These are phyloP conservation scores for Kluyveromyces dobzhanskii DNA, from an alignment of 805 yeast species.

Conservation along the genomic window DNA sequence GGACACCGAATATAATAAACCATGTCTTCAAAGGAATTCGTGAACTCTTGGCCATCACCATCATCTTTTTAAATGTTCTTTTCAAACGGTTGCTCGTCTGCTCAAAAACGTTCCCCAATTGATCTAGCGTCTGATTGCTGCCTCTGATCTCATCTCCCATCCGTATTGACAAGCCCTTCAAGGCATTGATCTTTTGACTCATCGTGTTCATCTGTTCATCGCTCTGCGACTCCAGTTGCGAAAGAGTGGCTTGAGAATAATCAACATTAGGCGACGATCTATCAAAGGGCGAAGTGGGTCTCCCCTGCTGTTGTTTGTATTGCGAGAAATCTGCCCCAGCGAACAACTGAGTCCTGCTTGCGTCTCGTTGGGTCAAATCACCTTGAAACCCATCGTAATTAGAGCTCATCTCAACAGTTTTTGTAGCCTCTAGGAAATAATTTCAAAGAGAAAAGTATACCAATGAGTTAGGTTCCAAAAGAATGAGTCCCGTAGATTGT, in stretches of 20 bases:
- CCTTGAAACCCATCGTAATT: neutral
- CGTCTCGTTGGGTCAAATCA: slow-evolving; percentile 19
- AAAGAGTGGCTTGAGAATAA: slow-evolving; percentile 44
- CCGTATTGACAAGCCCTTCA: slow-evolving; percentile 46
- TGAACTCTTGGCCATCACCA: slow-evolving; percentile 53
- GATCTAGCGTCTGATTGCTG: slow-evolving; percentile 38
- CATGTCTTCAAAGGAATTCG: slow-evolving; percentile 60
- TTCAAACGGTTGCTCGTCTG: slow-evolving; percentile 39
- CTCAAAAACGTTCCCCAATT: slow-evolving; percentile 39
- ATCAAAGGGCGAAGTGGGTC: slow-evolving; percentile 36
- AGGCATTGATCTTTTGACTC: slow-evolving; percentile 43
- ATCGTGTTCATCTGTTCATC: slow-evolving; percentile 50
- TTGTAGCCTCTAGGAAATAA: too few species aligned
- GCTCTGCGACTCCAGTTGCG: slow-evolving; percentile 58
- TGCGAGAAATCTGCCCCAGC: slow-evolving; percentile 10
- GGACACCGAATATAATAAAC: slow-evolving; percentile 41
- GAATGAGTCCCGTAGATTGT: too few species aligned
- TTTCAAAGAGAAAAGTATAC: too few species aligned
- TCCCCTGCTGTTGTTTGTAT: slow-evolving; percentile 4
- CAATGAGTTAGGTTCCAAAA: too few species aligned
- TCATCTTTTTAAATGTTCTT: slow-evolving; percentile 47
- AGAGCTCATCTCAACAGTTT: neutral
- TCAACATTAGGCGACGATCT: slow-evolving; percentile 26
- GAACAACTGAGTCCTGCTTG: slow-evolving; percentile 26
- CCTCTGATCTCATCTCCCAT: slow-evolving; percentile 62